phyloP scores from a whole-genome alignment of 1,284 basidiomycete species.

The Sporisorium scitamineum region DNA sequence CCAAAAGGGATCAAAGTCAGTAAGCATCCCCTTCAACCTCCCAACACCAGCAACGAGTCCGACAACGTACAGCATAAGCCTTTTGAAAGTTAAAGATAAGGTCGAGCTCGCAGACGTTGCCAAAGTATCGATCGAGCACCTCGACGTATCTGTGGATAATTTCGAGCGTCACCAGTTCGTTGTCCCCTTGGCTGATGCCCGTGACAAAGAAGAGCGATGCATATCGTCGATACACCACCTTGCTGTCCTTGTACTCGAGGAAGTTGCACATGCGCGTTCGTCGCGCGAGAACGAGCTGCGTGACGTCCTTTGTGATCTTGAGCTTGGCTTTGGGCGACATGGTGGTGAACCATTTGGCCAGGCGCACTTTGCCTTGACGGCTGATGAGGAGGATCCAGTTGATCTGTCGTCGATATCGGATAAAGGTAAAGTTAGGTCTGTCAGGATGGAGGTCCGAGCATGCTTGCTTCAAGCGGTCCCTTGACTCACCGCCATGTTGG shows the following conservation, averaged over 20 bases:
- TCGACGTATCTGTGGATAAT: constrained; percentile 99
- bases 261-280: constrained; percentile 99
- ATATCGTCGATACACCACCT: constrained; percentile 95
- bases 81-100: constrained; percentile 70
- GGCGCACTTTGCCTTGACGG: constrained; percentile 95
- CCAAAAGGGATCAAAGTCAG: not conserved
- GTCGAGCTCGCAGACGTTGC: constrained; percentile 75
- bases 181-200: constrained; percentile 88
- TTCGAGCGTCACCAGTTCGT: constrained; percentile 91
- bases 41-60: not conserved
- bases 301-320: constrained; percentile 99
- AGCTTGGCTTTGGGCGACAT: constrained; percentile 92
- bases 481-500: constrained; percentile 22
- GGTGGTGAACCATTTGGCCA: constrained; percentile 99
- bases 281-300: constrained; percentile 94
- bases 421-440: not conserved
- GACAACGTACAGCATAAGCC: constrained; percentile 60
- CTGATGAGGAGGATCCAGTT: constrained; percentile 89
- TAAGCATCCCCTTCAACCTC: not conserved
- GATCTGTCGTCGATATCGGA: constrained; percentile 56
- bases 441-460: not conserved
- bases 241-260: constrained; percentile 86
- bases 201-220: constrained; percentile 98
- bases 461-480: too few species aligned
- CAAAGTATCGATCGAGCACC: constrained; percentile 98